Percentiles rank a stretch among this genome's conserved stretches.
These are phyloP conservation scores for Vaccinium myrtillus DNA, from an alignment of 148 eudicot genomes.

Conservation along the genomic window DNA sequence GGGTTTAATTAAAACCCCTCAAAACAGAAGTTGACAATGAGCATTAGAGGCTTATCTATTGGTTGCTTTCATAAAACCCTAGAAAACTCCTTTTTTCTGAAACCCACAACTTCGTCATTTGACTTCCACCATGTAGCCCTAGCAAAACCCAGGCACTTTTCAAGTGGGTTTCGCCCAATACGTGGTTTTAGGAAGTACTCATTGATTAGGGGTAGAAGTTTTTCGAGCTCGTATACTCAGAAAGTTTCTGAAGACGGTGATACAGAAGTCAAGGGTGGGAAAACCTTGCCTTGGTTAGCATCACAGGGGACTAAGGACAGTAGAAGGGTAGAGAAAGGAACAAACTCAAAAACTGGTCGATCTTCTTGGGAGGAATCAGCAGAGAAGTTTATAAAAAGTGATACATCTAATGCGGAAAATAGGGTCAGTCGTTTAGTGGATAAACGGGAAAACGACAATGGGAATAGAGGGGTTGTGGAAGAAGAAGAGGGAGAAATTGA, in stretches of 20 bases:
- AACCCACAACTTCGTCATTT: conserved; percentile 23
- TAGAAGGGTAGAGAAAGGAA: conserved; percentile 28
- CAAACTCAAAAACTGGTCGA: conserved; percentile 28
- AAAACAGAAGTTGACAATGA: conserved; percentile 24
- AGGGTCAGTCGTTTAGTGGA: conserved; percentile 28
- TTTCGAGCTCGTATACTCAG: conserved; percentile 32
- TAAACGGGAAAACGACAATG: conserved; percentile 24
- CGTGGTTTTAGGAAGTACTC: conserved; percentile 24
- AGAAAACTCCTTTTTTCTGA: conserved; percentile 14
- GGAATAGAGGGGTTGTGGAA: conserved; percentile 37
- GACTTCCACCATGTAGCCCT: conserved; percentile 8
- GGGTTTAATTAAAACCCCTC: conserved; percentile 43
- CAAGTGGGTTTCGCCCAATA: conserved; percentile 28
- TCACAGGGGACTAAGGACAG: conserved; percentile 29
- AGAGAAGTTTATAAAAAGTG: conserved; percentile 50
- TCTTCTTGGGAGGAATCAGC: conserved; percentile 93
- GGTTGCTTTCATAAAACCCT: conserved; percentile 24
- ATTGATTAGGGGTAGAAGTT: conserved; percentile 31
- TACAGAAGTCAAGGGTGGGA: conserved; percentile 18
- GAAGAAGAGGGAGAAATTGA: conserved; percentile 47
- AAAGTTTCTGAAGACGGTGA: conserved; percentile 34
- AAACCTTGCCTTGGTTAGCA: conserved; percentile 76
- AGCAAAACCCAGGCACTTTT: conserved; percentile 13
- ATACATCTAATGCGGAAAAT: conserved; percentile 28
- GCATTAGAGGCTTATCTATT: conserved; percentile 1